Evolutionary conservation across 768 basidiomycete species (phyloP), one percentile per base, ranked within the genome.

Genomic region (Pisolithus marmoratus): DNA sequence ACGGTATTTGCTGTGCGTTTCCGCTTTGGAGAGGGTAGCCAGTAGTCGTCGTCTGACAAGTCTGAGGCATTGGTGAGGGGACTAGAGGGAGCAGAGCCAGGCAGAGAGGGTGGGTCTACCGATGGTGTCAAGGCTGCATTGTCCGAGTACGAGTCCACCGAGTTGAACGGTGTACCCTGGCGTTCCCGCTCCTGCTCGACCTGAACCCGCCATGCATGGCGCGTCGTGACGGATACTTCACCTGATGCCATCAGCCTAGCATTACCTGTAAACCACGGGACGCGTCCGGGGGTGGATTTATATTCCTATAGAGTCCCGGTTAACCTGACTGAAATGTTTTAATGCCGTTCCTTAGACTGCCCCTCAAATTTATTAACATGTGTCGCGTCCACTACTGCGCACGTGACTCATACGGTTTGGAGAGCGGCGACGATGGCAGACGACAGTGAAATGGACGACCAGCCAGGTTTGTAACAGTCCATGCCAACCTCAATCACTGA

Each of bases 171-270:
- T 6, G 22, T 22, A 27, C 29, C 23, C 9, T 23, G 27, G 19
- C 11, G 43, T 34, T 49, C 1, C 8, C 52, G 48, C 4, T 59
- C 59, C 46, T 57, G 48, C 46, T 62, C 52, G 22, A 61, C 47
- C 23, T 67, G 66, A 0, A 46, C 40, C 46, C 54, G 67, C 66
- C 66, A 67, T 0, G 65, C 66, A 8, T 55, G 61, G 17, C 66
- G 58, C 8, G 66, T 67, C 1, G 66, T 67, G 0, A 67, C 66
- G 44, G 56, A 67, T 8, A 63, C 57, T 29, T 55, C 61, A 29
- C 53, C 57, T 11, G 49, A 38, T 1, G 52, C 38, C 63, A 58
- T 64, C n/a, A 46, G 45, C 23, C n/a, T 19, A 20, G 40, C 27
- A 46, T 46, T 26, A 22, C 42, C 19, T 12, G 42, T 43, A 15